A percentile compares a stretch with the other conserved stretches of the same genome.
These are phyloP conservation scores for Collariella sp. DNA, from an alignment of 495 filamentous ascomycete species.

Conservation along the genomic window DNA sequence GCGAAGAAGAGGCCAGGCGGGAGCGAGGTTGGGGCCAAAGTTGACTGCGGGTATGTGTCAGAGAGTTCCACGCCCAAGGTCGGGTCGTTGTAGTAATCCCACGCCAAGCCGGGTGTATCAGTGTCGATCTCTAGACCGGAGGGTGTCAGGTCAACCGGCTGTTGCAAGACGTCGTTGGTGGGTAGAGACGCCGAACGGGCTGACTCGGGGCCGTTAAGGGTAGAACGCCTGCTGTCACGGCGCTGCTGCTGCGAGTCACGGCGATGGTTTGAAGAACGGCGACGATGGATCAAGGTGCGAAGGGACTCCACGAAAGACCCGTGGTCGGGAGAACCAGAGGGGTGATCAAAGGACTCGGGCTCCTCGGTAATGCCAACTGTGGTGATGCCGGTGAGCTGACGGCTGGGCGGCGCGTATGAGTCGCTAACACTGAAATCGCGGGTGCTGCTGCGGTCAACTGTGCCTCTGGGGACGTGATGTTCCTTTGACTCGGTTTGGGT, in stretches of 20 bases:
- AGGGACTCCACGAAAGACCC: slow-evolving; percentile 19
- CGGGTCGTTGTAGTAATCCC: slow-evolving; percentile 28
- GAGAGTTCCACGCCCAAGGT: slow-evolving; percentile 10
- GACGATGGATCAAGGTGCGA: slow-evolving; percentile 17
- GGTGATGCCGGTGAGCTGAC: slow-evolving; percentile 19
- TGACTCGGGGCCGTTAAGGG: slow-evolving; percentile 13
- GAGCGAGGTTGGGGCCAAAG: slow-evolving; percentile 2
- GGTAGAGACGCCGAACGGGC: slow-evolving; percentile 20
- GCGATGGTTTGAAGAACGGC: slow-evolving; percentile 16
- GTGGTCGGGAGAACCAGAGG: slow-evolving; percentile 9
- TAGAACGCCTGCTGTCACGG: slow-evolving; percentile 24
- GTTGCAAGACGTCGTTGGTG: slow-evolving; percentile 12
- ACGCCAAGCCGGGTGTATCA: slow-evolving; percentile 23
- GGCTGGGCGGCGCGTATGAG: slow-evolving; percentile 22
- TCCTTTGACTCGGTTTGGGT: slow-evolving; percentile 3
- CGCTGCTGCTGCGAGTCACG: slow-evolving; percentile 22
- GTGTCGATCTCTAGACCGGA: slow-evolving; percentile 20
- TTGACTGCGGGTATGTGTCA: slow-evolving; percentile 6
- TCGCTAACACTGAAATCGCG: slow-evolving; percentile 23
- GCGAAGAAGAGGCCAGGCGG: slow-evolving; percentile 15
- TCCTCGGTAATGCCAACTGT: slow-evolving; percentile 25
- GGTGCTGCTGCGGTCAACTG: slow-evolving; percentile 18
- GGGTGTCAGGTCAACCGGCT: slow-evolving; percentile 4
- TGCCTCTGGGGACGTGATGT: slow-evolving; percentile 13
- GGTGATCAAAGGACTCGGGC: slow-evolving; percentile 21